Evolutionary conservation across 371 early-diverging fungal genomes (phyloP), one percentile per base, ranked within the genome.

Genomic region (Paraphysoderma sedebokerense): DNA sequence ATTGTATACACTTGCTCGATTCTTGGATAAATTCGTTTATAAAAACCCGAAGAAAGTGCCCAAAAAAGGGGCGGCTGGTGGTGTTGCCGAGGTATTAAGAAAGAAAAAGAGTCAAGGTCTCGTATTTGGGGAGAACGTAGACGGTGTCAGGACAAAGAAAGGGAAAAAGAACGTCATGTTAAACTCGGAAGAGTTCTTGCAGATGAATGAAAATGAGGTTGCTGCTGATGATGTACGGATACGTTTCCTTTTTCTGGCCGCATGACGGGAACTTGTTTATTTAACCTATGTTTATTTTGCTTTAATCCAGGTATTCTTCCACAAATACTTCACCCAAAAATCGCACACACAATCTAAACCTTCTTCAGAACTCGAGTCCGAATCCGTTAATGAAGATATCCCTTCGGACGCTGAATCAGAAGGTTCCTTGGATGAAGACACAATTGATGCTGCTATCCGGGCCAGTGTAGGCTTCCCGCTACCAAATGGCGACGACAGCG

Each of bases 11-110:
- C 65, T 92, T 46, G 66, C 79, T 50, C 90, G 90, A 55, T 96
- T 96, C 67, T 68, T 96, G 47, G 93, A 96, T 59, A 74, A 85
- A 41, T 93, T 96, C 67, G 88, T 90, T 8, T 92, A 79, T 69
- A 86, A 91, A 61, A 90, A 88, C 62, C 85, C 96, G 30, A 92
- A 91, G 68, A 78, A 81, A 55, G 56, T 56, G n/a, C 30, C 15
- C 31, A 44, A 65, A 51, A 59, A 63, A 27, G 76, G 73, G 36
- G 56, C 23, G 28, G 41, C 35, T 12, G 36, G 23, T 29, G 5
- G 24, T 19, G 15, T 38, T 26, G 36, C 17, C 15, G 28, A 12
- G 8, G 19, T 42, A 13, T 30, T 44, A 11, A 31, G 8, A 20
- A 12, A 24, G 4, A 13, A 17, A 13, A 32, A 5, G 31, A 13